Percentiles rank a stretch among this genome's conserved stretches.
Conservation (phyloP, 805 yeast genomes). For the Barnettozyma sp. region DNA sequence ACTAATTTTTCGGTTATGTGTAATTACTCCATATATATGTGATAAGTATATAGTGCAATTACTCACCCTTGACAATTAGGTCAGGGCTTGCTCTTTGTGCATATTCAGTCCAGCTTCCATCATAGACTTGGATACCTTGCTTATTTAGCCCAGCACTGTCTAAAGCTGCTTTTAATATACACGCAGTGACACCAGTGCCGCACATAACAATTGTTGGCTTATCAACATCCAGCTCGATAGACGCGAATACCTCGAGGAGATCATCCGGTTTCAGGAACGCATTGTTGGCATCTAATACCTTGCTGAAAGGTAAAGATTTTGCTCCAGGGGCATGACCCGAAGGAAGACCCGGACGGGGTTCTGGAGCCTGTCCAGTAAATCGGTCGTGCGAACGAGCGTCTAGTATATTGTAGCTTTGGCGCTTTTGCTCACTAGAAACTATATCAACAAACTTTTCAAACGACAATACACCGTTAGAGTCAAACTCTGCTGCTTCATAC, state of each 20-base stretch:
- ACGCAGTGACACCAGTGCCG: constrained; percentile 96
- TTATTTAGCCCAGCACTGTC: constrained; percentile 43
- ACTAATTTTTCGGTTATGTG: no score
- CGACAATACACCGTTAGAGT: constrained; percentile 46
- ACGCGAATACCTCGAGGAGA: constrained; percentile 40
- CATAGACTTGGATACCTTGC: constrained; percentile 54
- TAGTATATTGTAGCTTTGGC: constrained; percentile 44
- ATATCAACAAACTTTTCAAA: constrained; percentile 62
- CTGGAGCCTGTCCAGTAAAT: constrained; percentile 74
- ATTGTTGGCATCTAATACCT: constrained; percentile 43
- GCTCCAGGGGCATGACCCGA: constrained; percentile 90
- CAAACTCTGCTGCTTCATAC: constrained; percentile 33
- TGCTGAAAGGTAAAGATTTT: constrained; percentile 65
- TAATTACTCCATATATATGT: no score
- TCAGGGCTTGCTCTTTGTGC: constrained; percentile 62
- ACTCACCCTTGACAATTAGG: constrained; percentile 38
- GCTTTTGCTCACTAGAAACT: constrained; percentile 41
- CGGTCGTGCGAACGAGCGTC: constrained; percentile 81
- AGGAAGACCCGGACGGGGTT: constrained; percentile 81
- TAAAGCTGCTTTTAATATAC: constrained; percentile 72
- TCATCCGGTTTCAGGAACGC: constrained; percentile 42
- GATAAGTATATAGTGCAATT: not conserved
- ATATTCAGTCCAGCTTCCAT: constrained; percentile 91
- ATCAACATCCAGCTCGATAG: constrained; percentile 28
- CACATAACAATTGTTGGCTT: constrained; percentile 83